Base-by-base conservation (phyloP, 1,139 yeast genomes). In the Geotrichum candidum region DNA sequence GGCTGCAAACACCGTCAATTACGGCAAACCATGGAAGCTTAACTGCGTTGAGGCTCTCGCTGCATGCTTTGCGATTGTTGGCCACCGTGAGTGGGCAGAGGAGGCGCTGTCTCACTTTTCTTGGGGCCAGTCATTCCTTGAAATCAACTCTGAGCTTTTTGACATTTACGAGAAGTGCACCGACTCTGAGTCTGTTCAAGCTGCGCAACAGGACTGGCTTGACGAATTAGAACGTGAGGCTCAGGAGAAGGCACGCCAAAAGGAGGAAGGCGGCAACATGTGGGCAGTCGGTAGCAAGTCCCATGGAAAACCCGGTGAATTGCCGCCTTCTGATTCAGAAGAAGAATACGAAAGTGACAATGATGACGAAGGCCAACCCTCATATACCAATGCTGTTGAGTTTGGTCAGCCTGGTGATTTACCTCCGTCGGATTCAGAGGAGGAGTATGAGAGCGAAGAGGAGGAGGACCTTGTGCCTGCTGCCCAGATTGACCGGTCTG, bases 41-140 rank as follows among this genome's bases (percentile, higher is more conserved):
- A 94, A 95, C 73, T 94, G 99, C 74, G 99, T 91, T 9, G 99
- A 94, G 72, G 99, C 99, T 0, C 76, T 95, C 53, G 99, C 99
- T 0, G 99, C 99, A 0, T 90, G 97, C 72, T 88, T 94, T 72
- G 97, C 97, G 1, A 92, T 94, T 65, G 94, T 91, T 0, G 99
- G 98, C 0, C 94, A 86, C 67, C 76, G 78, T 57, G 98, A 92
- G 67, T 90, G 96, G 96, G 99, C 99, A 0, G 84, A 81, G 51
- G 80, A 83, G 65, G 80, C 92, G 27, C 75, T 94, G 65, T 81
- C 84, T 58, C 85, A 91, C 71, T 94, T 94, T 72, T 86, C 96
- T 0, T 94, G 98, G 97, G 99, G 99, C 1, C 82, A 83, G 35
- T 86, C 90, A 0, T 94, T 94, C 68, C 76, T 95, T 68, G 86